Percentiles rank a stretch among this genome's conserved stretches.
Conservation (phyloP, 139 green algal genomes). For the Eudorina sp. region DNA sequence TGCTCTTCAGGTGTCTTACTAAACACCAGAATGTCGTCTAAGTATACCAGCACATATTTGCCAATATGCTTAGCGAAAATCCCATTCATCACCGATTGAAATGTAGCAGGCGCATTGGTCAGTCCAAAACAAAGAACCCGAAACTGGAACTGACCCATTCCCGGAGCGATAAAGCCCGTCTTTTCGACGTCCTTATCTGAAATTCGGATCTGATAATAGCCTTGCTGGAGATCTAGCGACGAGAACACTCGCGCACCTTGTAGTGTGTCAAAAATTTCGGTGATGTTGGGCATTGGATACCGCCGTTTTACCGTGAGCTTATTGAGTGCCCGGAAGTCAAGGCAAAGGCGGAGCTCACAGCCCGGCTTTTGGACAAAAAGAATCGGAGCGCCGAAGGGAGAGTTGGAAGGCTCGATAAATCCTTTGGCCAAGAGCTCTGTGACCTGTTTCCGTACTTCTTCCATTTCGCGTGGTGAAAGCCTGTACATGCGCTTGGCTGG, state of each 20-base stretch:
- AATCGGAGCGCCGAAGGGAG: too few species aligned
- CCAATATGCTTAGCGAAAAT: conserved; percentile 48
- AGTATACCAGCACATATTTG: conserved; percentile 72
- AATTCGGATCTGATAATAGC: conserved; percentile 61
- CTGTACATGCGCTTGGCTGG: conserved; percentile 58
- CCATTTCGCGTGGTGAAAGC: conserved; percentile 59
- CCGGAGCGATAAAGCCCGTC: conserved; percentile 57
- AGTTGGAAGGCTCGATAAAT: too few species aligned
- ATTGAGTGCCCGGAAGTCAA: too few species aligned
- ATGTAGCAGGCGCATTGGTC: conserved; percentile 69
- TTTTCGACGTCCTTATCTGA: conserved; percentile 47
- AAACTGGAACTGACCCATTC: conserved; percentile 62
- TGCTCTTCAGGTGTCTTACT: too few species aligned
- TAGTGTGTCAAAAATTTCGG: too few species aligned
- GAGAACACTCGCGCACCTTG: conserved; percentile 45
- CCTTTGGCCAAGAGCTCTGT: conserved; percentile 64
- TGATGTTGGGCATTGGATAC: too few species aligned
- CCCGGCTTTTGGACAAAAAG: too few species aligned
- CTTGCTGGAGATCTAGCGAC: conserved; percentile 54
- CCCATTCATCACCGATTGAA: conserved; percentile 63
- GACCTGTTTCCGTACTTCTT: conserved; percentile 67
- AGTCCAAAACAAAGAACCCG: conserved; percentile 65
- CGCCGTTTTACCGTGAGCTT: too few species aligned
- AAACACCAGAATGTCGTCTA: too few species aligned
- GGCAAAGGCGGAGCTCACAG: too few species aligned